Percentiles rank a stretch among this genome's conserved stretches.
Evolutionary conservation across 371 early-diverging fungal species (phyloP).

Genomic region (Mortierella sp.): DNA sequence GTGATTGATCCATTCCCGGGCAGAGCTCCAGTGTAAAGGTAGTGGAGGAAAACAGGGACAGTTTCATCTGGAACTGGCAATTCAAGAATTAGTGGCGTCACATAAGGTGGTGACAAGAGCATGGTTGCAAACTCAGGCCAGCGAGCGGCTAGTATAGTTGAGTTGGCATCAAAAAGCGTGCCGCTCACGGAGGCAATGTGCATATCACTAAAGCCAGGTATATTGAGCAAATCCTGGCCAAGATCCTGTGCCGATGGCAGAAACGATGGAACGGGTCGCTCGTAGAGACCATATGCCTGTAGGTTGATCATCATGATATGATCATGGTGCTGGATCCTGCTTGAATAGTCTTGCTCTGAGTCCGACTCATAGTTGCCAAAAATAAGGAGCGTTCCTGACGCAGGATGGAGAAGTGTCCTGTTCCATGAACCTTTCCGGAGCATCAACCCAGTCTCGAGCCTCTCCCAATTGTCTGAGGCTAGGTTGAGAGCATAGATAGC

Average conservation of each 20-base stretch:
- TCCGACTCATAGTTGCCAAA: conserved; percentile 65
- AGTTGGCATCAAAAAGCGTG: conserved; percentile 40
- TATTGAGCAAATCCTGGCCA: conserved; percentile 31
- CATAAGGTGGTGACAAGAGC: conserved; percentile 50
- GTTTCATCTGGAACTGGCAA: conserved; percentile 50
- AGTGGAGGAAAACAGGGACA: conserved; percentile 42
- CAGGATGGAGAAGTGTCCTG: conserved; percentile 62
- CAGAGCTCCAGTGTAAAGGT: conserved; percentile 47
- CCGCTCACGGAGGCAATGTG: conserved; percentile 33
- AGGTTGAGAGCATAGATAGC: conserved; percentile 63
- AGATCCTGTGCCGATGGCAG: conserved; percentile 36
- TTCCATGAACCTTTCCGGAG: conserved; percentile 66
- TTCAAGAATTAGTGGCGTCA: conserved; percentile 41
- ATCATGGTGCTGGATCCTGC: conserved; percentile 63
- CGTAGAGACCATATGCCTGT: conserved; percentile 62
- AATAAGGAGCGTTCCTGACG: conserved; percentile 61
- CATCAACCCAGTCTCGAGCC: conserved; percentile 56
- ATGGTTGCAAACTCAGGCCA: conserved; percentile 51
- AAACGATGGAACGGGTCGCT: conserved; percentile 49
- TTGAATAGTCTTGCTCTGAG: conserved; percentile 63
- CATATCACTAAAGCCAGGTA: conserved; percentile 37
- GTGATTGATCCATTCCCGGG: conserved; percentile 17
- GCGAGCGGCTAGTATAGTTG: conserved; percentile 43
- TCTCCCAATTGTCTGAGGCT: conserved; percentile 55
- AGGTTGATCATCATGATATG: conserved; percentile 63